A percentile compares a stretch with the other conserved stretches of the same genome.
Evolutionary conservation across 768 basidiomycete species (phyloP).

Genomic region (Gelatoporia subvermispora): DNA sequence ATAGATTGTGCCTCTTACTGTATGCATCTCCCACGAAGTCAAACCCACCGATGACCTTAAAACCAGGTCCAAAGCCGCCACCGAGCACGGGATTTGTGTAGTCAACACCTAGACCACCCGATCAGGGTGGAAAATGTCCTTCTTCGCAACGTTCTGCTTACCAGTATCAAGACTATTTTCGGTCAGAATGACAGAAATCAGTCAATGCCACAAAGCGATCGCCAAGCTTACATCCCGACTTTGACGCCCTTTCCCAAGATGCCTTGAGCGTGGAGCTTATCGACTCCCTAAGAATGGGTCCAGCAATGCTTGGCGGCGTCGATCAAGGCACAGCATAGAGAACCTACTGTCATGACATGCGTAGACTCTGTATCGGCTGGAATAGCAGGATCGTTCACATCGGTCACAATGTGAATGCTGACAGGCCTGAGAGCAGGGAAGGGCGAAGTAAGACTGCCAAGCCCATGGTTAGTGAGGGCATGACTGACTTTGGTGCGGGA

Average conservation of each 20-base stretch:
- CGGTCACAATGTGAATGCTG: conserved; percentile 35
- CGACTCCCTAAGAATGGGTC: conserved; percentile 44
- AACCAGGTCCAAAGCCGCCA: conserved; percentile 48
- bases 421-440: conserved; percentile 35
- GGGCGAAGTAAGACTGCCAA: neutral
- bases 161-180: conserved; percentile 41
- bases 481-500: conserved; percentile 36
- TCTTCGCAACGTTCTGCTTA: too few relatives aligned
- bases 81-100: conserved; percentile 54
- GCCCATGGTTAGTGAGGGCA: neutral
- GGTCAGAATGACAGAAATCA: neutral
- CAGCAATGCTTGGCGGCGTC: neutral
- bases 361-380: conserved; percentile 46
- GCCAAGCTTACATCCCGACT: conserved; percentile 53
- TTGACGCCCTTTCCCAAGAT: conserved; percentile 61
- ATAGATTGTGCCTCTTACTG: conserved; percentile 8
- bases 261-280: conserved; percentile 59
- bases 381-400: conserved; percentile 35
- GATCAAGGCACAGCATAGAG: neutral
- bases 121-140: neutral
- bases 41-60: conserved; percentile 47
- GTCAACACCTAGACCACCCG: conserved; percentile 39
- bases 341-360: conserved; percentile 49
- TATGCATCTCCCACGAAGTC: conserved; percentile 58
- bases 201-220: neutral